phyloP scores from a whole-genome alignment of 208 protist genomes.

The Trichomonas vaginalis region DNA sequence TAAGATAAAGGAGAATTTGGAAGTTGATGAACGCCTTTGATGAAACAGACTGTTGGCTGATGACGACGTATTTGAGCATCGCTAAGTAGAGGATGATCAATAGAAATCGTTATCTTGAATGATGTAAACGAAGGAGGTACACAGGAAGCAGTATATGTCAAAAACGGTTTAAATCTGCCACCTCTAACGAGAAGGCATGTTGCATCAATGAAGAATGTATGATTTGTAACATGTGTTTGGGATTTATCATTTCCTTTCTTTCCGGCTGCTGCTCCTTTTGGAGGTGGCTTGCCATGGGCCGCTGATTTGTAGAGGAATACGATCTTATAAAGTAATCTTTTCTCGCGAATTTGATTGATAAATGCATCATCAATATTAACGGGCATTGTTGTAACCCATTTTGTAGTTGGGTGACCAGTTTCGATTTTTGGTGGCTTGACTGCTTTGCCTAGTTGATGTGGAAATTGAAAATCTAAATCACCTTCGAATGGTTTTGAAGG shows the following conservation, averaged over 20 bases:
- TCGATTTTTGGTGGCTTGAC: not conserved
- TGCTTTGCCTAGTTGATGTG: not conserved
- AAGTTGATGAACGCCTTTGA: slow-evolving; percentile 4
- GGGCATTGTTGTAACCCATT: not conserved
- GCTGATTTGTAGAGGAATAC: not conserved
- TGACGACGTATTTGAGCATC: not conserved
- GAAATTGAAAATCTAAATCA: not conserved
- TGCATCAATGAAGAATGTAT: slow-evolving; percentile 4
- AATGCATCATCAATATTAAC: not conserved
- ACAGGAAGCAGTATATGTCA: not conserved
- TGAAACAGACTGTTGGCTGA: not conserved
- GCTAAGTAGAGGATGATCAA: not conserved
- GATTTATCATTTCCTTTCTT: not conserved
- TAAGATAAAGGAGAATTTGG: not conserved
- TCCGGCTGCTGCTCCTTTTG: not conserved
- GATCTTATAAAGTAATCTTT: not conserved
- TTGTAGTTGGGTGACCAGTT: not conserved
- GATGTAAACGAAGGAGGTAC: not conserved
- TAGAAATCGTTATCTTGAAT: not conserved
- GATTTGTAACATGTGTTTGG: not conserved
- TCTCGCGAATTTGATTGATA: not conserved
- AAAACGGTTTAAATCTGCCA: not conserved
- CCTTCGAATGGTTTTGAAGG: not conserved
- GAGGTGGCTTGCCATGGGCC: not conserved
- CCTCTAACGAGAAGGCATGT: not conserved